Evolutionary conservation across 1,139 yeast genomes (phyloP).

Genomic region (Pneumocystis murina): DNA sequence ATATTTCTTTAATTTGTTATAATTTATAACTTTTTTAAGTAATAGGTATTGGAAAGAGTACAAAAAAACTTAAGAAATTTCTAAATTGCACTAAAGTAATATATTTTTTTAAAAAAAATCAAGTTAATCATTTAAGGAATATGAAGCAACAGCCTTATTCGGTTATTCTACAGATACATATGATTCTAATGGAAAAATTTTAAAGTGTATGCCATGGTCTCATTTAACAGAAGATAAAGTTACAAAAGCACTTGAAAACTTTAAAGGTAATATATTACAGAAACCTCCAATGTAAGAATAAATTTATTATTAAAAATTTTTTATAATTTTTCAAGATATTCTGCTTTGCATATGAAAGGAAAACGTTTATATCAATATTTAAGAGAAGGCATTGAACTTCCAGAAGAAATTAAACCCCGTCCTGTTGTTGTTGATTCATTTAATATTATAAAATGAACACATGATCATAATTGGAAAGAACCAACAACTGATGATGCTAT

Average conservation of each 20-base stretch:
- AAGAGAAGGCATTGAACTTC: conserved; percentile 71
- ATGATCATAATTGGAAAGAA: conserved; percentile 40
- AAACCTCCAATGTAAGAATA: conserved; percentile 60
- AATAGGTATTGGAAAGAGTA: conserved; percentile 80
- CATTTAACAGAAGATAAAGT: conserved; percentile 47
- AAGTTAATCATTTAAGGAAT: conserved; percentile 30
- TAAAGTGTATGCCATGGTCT: conserved; percentile 40
- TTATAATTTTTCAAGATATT: conserved; percentile 28
- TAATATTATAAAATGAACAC: conserved; percentile 39
- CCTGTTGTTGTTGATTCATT: conserved; percentile 48
- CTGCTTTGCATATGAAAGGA: conserved; percentile 90
- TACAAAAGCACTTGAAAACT: conserved; percentile 37
- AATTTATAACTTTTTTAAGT: conserved; percentile 26
- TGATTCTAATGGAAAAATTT: conserved; percentile 74
- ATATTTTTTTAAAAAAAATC: not conserved
- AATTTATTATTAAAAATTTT: not conserved
- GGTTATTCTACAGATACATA: conserved; percentile 92
- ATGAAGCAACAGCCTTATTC: conserved; percentile 69
- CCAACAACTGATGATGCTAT: conserved; percentile 23
- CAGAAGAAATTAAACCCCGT: conserved; percentile 63
- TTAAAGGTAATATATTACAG: conserved; percentile 66
- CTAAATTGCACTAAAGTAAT: conserved; percentile 39
- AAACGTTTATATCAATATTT: conserved; percentile 91
- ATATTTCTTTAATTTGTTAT: not conserved
- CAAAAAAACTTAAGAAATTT: conserved; percentile 61